Evolutionary conservation across 1,139 yeast species (phyloP).

Genomic region (Zygosaccharomyces pseudobailii): DNA sequence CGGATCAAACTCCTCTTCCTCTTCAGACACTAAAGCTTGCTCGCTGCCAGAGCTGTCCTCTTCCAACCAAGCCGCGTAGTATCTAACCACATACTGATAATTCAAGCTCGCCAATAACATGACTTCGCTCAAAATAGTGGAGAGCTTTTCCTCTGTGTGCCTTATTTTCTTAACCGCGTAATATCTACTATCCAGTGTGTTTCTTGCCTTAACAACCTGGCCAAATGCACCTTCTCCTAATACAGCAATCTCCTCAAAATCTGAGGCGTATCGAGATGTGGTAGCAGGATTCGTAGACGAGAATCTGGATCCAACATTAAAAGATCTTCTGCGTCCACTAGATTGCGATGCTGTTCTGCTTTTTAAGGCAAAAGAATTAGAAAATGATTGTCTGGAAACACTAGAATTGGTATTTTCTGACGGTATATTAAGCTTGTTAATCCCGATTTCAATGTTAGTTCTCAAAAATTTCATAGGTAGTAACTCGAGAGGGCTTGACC

Average conservation of each 20-base stretch:
- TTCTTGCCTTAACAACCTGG: conserved; percentile 92
- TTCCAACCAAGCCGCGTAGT: conserved; percentile 97
- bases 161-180: conserved; percentile 91
- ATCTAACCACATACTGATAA: conserved; percentile 92
- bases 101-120: conserved; percentile 85
- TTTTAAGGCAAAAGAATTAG: conserved; percentile 11
- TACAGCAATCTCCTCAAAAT: conserved; percentile 88
- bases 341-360: conserved; percentile 25
- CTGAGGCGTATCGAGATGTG: conserved; percentile 62
- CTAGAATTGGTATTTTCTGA: conserved; percentile 10
- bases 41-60: conserved; percentile 53
- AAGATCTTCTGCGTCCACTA: conserved; percentile 37
- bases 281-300: conserved; percentile 31
- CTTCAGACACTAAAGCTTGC: conserved; percentile 35
- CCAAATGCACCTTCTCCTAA: conserved; percentile 98
- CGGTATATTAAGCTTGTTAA: conserved; percentile 17
- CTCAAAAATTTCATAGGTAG: conserved; percentile 78
- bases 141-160: conserved; percentile 73
- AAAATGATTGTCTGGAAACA: conserved; percentile 11
- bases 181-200: conserved; percentile 86
- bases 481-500: conserved; percentile 80
- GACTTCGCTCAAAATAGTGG: conserved; percentile 83
- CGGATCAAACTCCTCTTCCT: conserved; percentile 19
- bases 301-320: conserved; percentile 37
- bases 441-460: conserved; percentile 48